Conservation (phyloP, 78 protist species). For the Cyanophora paradoxa region DNA sequence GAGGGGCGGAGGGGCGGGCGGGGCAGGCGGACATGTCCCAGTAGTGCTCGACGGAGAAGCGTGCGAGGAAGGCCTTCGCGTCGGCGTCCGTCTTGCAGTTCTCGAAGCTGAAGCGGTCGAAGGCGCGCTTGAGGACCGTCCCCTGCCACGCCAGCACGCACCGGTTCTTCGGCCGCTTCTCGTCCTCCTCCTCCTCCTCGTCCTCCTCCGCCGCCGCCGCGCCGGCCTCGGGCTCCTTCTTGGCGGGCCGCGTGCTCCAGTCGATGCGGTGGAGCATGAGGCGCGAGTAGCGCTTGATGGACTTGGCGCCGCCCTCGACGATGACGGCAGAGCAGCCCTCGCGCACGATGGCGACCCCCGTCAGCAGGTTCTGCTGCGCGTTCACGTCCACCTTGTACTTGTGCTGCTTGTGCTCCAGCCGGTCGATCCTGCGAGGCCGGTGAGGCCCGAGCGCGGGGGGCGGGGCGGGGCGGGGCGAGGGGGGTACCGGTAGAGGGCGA, state of each 20-base stretch:
- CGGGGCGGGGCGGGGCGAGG: too few species aligned
- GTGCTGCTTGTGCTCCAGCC: not conserved
- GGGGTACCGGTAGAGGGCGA: not conserved
- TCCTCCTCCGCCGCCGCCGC: not conserved
- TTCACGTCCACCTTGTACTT: not conserved
- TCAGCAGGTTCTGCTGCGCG: not conserved
- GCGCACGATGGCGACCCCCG: not conserved
- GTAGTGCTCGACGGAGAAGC: constrained; percentile 1
- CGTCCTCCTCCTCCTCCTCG: not conserved
- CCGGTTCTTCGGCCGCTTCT: not conserved
- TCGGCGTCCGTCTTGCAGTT: not conserved
- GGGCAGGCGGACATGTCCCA: not conserved
- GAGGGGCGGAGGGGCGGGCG: too few species aligned
- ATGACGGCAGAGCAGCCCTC: not conserved
- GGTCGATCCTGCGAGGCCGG: too few species aligned
- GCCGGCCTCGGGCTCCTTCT: not conserved
- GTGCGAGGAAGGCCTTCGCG: not conserved
- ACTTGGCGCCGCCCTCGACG: constrained; percentile 6
- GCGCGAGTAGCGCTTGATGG: not conserved
- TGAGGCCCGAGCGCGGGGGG: too few species aligned
- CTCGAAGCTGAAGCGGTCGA: not conserved
- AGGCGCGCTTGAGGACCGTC: not conserved
- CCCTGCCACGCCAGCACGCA: constrained; percentile 6
- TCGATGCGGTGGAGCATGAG: not conserved
- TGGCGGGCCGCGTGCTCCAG: not conserved